Evolutionary conservation across 371 early-diverging fungal genomes (phyloP).

Genomic region (Massospora cicadina): DNA sequence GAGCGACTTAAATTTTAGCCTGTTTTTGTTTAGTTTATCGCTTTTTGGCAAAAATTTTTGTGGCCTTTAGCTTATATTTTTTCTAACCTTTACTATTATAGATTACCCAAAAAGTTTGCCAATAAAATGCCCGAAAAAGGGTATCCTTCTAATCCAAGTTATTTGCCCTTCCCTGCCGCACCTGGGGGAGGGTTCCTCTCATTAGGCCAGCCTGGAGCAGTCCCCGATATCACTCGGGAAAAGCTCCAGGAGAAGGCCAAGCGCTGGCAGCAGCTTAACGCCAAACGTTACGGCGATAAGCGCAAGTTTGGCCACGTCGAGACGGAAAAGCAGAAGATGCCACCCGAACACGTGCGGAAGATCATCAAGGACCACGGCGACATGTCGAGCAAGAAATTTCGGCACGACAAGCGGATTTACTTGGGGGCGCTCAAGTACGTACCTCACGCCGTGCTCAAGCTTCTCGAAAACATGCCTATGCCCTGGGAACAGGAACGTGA

Average conservation of each 20-base stretch:
- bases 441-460: slow-evolving; percentile 95
- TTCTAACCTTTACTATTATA: too few species aligned
- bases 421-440: slow-evolving; percentile 95
- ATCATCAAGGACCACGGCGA: slow-evolving; percentile 97
- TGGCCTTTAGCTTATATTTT: too few species aligned
- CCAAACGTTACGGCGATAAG: slow-evolving; percentile 83
- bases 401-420: slow-evolving; percentile 92
- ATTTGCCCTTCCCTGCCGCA: background rate
- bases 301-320: slow-evolving; percentile 69
- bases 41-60: too few species aligned
- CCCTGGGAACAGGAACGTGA: slow-evolving; percentile 98
- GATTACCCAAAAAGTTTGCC: too few species aligned
- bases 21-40: too few species aligned
- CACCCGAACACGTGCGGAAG: slow-evolving; percentile 91
- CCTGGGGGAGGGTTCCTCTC: background rate
- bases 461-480: slow-evolving; percentile 98
- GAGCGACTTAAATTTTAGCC: too few species aligned
- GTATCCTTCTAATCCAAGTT: background rate
- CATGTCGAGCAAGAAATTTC: slow-evolving; percentile 92
- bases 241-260: slow-evolving; percentile 55
- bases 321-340: slow-evolving; percentile 83
- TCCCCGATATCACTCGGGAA: slow-evolving; percentile 22
- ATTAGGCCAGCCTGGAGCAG: background rate
- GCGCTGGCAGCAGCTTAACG: slow-evolving; percentile 82
- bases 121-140: background rate